These are phyloP conservation scores for Termitomyces eurrhizus DNA, from an alignment of 768 basidiomycete species.

Conservation along the genomic window DNA sequence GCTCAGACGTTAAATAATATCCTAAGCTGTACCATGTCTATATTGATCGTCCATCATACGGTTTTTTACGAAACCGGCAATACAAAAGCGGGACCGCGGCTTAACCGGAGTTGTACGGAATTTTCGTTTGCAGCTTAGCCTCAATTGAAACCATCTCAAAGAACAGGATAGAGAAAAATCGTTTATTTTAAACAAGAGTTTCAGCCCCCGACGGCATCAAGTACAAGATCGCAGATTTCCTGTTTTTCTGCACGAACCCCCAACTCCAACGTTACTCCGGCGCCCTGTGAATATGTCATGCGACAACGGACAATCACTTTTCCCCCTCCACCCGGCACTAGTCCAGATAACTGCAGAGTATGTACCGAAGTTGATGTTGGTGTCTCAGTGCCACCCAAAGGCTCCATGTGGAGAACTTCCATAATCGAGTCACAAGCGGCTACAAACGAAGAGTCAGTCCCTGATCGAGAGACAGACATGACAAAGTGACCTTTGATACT, in stretches of 20 bases:
- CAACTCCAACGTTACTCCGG: slow-evolving; percentile 92
- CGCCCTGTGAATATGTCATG: slow-evolving; percentile 90
- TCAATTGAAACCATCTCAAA: neutral
- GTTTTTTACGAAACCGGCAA: slow-evolving; percentile 20
- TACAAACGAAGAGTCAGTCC: slow-evolving; percentile 27
- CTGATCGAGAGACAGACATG: slow-evolving; percentile 2
- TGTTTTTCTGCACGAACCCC: slow-evolving; percentile 89
- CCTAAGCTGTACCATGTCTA: neutral
- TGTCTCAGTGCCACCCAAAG: slow-evolving; percentile 85
- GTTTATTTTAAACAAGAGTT: neutral
- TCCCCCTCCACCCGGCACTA: slow-evolving; percentile 91
- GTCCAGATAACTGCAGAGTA: slow-evolving; percentile 88
- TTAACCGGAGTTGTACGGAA: slow-evolving; percentile 5
- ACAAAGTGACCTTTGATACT: slow-evolving; percentile 79
- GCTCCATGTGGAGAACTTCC: slow-evolving; percentile 96
- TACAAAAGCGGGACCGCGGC: slow-evolving; percentile 9
- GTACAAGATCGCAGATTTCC: slow-evolving; percentile 80
- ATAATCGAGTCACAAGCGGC: slow-evolving; percentile 96
- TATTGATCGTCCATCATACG: slow-evolving; percentile 25
- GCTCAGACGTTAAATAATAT: neutral
- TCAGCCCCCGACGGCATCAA: slow-evolving; percentile 82
- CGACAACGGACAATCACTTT: slow-evolving; percentile 92
- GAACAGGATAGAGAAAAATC: slow-evolving; percentile 6
- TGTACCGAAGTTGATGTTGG: slow-evolving; percentile 86
- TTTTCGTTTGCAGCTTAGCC: neutral